These are phyloP conservation scores for Coemansia sp. DNA, from an alignment of 192 early-diverging fungal species.

Conservation along the genomic window DNA sequence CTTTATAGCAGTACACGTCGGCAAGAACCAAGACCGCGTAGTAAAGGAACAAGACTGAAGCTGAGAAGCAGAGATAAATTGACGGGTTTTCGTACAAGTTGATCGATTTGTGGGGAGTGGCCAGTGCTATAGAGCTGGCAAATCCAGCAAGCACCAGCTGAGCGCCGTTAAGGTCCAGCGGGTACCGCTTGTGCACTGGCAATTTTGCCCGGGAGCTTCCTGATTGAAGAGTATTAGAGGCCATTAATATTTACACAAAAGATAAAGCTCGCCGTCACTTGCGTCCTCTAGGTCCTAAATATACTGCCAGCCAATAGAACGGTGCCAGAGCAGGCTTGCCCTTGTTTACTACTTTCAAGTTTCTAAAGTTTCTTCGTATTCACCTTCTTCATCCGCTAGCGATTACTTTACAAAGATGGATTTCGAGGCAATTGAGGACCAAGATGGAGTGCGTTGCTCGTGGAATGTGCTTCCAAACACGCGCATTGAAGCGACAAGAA, in stretches of 20 bases:
- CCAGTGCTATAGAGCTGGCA: conserved; percentile 36
- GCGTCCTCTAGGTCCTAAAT: not conserved
- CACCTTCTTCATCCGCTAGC: too few relatives aligned
- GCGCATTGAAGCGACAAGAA: conserved; percentile 88
- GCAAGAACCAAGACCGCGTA: conserved; percentile 38
- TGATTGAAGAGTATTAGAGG: not conserved
- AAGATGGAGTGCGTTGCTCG: conserved; percentile 91
- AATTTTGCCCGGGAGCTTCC: not conserved
- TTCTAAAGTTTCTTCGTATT: too few relatives aligned
- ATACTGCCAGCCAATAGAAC: conserved; percentile 8
- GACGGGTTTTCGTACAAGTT: conserved; percentile 40
- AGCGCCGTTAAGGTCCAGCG: conserved; percentile 40
- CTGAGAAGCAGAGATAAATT: conserved; percentile 31
- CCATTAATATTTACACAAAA: too few relatives aligned
- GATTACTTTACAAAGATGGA: conserved; percentile 55
- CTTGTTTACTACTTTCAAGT: conserved; percentile 4
- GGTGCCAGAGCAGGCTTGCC: conserved; percentile 12
- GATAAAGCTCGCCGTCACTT: not conserved
- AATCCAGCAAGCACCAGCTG: conserved; percentile 45
- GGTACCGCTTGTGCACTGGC: conserved; percentile 35
- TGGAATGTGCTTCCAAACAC: conserved; percentile 98
- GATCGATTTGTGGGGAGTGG: conserved; percentile 31
- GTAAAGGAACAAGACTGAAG: conserved; percentile 27
- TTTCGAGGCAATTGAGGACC: conserved; percentile 88
- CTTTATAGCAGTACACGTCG: conserved; percentile 48